Base-by-base conservation (phyloP, 2,329 filamentous ascomycete species). In the Cercospora janseana region DNA sequence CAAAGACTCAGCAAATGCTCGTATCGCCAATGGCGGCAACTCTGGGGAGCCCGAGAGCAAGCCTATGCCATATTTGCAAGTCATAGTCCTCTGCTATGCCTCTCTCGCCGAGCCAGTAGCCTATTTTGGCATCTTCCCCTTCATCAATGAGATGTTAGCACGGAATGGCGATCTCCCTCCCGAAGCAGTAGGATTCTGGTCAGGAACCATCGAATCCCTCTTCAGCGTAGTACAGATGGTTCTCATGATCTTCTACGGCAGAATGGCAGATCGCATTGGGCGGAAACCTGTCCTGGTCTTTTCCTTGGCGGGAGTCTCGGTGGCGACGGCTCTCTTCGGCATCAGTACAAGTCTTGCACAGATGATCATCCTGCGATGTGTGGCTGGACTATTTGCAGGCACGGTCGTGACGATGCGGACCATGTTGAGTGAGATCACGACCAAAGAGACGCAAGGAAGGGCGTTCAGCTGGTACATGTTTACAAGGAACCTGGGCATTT, bases 111-210 rank as follows among this genome's bases (percentile, higher is more conserved):
- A 92, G 63, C 87, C 88, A 1, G 78, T 91, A 31, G 85, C 86
- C n/a, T 92, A 88, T 72, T 92, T 91, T 72, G 82, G 78, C 65
- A 88, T 92, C 66, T 87, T 92, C 61, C 58, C 87, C 1, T 92
- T 87, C 69, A 79, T 93, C 68, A 88, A 83, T 62, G 75, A 85
- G 63, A 92, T 92, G 87, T 82, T 88, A 28, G 73, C 80, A 66
- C 74, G 79, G 49, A 85, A 83, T 51, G 86, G 86, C 7, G 62
- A 74, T 8, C 69, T 92, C 2, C 66, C 75, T 1, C 72, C 80
- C 35, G 70, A 77, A n/a, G 83, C 89, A 65, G 81, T 89, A 3
- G 88, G 88, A 2, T 92, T 91, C 71, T 92, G 89, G 72, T 86
- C 77, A 50, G 88, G 88, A 2, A 71, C 90, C 9, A 89, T 92